Base-by-base conservation (phyloP, 2,329 filamentous ascomycete genomes). In the Alternaria sp. region DNA sequence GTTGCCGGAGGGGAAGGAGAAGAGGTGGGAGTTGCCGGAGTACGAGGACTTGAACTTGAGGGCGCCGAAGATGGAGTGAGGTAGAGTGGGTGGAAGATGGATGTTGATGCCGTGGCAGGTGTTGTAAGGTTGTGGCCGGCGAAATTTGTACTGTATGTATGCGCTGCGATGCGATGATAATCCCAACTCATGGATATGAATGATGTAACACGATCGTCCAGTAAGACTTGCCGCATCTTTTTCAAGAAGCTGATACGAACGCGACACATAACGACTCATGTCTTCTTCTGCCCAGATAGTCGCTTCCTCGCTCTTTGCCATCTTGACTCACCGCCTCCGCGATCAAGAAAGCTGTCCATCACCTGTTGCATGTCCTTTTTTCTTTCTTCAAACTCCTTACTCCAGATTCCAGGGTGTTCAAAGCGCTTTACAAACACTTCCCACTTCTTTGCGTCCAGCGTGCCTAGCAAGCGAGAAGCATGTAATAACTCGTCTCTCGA, bases 1-100 rank as follows among this genome's bases (percentile, higher is more conserved):
- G n/a, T 6, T 62, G 17, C 43, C 43, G 9, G n/a, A 30, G 43
- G 23, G 19, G 6, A 49, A 49, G 19, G 23, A 30, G 6, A 19
- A 51, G 13, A 45, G 13, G 49, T 62, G 60, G 60, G 9, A 54
- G 25, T 6, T 62, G 25, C 60, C 60, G 1, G 43, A 36, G 44
- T 62, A 62, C 36, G 60, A 75, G 21, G 63, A 73, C 50, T 47
- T 75, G 47, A 50, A 61, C 28, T 8, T 58, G 36, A 45, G 17
- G 0, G 54, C 54, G 17, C 55, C 40, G 9, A 9, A 23, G 10
- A 45, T 7, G 21, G 32, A 40, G 19, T 49, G 30, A 46, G 23
- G 2, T 19, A 2, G 13, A 12, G 3, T 12, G 26, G 11, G 28
- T 1, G 17, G 3, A 21, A 51, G n/a, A 21, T 5, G 2, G 6